A percentile compares a stretch with the other conserved stretches of the same genome.
phyloP scores from a whole-genome alignment of 305 asterid genomes.

The Fraxinus dipetala region DNA sequence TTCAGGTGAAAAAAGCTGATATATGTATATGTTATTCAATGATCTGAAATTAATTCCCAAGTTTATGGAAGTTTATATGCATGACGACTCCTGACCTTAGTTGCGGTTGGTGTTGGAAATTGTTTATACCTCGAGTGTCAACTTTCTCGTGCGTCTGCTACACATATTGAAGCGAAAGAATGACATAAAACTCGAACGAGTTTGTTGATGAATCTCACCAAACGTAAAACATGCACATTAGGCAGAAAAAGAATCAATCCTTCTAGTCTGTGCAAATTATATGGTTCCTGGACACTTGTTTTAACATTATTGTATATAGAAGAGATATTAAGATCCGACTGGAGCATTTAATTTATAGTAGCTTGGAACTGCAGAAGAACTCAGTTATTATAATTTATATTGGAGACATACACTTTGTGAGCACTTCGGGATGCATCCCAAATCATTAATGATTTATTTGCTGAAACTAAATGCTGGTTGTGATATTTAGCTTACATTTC shows the following conservation, averaged over 20 bases:
- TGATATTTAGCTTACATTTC: background rate
- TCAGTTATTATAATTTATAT: background rate
- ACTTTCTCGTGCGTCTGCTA: background rate
- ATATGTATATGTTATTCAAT: background rate
- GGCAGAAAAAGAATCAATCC: background rate
- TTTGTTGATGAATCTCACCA: background rate
- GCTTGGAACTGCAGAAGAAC: background rate
- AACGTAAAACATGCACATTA: background rate
- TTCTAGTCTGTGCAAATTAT: background rate
- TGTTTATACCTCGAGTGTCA: background rate
- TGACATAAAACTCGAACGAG: background rate
- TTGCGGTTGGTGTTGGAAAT: background rate
- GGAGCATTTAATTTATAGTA: background rate
- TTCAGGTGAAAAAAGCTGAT: slow-evolving; percentile 50
- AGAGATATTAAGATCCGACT: background rate
- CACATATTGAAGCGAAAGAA: background rate
- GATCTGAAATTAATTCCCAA: background rate
- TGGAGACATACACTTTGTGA: background rate
- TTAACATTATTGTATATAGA: background rate
- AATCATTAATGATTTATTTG: background rate
- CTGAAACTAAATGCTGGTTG: background rate
- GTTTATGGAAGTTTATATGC: background rate
- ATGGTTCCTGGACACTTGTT: background rate
- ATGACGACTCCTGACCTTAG: background rate
- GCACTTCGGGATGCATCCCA: background rate